Base-by-base conservation (phyloP, 1,284 basidiomycete genomes). In the Trichosporon faecale region DNA sequence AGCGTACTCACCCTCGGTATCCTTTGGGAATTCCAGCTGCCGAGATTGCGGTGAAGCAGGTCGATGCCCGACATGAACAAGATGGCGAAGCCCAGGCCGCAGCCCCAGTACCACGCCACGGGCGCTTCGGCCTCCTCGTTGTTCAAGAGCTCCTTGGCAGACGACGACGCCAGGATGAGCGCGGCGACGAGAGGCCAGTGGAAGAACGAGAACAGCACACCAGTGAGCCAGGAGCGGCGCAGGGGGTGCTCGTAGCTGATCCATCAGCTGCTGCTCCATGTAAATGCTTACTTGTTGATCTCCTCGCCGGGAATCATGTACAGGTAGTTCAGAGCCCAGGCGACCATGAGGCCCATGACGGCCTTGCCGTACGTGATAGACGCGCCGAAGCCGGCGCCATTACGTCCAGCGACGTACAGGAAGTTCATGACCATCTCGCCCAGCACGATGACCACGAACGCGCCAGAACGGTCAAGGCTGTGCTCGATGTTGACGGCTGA, bases 401-500 rank as follows among this genome's bases (percentile, higher is more conserved):
- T 67, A n/a, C 69, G 31, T 11, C 68, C 66, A 0, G 72, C 70
- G 14, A 63, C 35, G 70, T 73, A 73, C 5, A 73, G 65, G 35
- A 73, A 64, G 61, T 70, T 70, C 57, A 66, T 67, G n/a, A 79
- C 73, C 14, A 77, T 71, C 68, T 77, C 76, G 35, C 78, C 77
- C 11, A 78, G 72, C 75, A 84, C 80, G 55, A 85, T 81, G 68
- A 80, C 79, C 14, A 83, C 78, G 67, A 85, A 84, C 4, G 83
- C 82, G 7, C 77, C 78, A 8, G 76, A 76, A 2, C 84, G 75
- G 64, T 85, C 84, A 25, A 84, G 78, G n/a, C 78, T 78, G 74
- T 85, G 84, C 68, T 84, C 83, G 63, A 85, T 84, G 67, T 84
- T 84, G 71, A 83, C 80, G 1, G 82, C 83, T 83, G 67, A 11